These are phyloP conservation scores for Cydonia oblonga DNA, from an alignment of 331 rosid genomes.

Conservation along the genomic window DNA sequence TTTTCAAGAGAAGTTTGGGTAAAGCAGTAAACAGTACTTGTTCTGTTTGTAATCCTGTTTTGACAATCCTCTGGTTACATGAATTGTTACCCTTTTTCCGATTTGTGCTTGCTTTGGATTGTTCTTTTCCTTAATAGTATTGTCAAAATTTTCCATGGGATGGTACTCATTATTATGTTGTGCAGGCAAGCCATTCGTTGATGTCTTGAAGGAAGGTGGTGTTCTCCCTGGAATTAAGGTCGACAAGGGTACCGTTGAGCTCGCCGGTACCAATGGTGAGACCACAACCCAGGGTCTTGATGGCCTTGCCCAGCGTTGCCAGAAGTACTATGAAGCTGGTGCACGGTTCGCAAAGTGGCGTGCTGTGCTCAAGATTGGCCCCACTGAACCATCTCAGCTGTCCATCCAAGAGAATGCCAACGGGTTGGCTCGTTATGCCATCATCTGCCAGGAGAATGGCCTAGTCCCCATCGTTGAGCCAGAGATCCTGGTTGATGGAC, in stretches of 20 bases:
- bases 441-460: slow-evolving; percentile 82
- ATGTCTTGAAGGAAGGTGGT: slow-evolving; percentile 57
- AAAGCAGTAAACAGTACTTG: background rate
- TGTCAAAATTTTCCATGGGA: background rate
- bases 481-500: slow-evolving; percentile 79
- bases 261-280: slow-evolving; percentile 77
- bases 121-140: background rate
- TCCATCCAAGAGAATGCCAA: slow-evolving; percentile 71
- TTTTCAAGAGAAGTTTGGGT: background rate
- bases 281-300: slow-evolving; percentile 96
- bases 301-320: slow-evolving; percentile 70
- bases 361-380: slow-evolving; percentile 84
- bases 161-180: background rate
- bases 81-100: background rate
- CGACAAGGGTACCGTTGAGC: slow-evolving; percentile 82
- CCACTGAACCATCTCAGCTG: slow-evolving; percentile 66
- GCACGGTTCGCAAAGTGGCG: slow-evolving; percentile 98
- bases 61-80: background rate
- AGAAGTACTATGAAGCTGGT: slow-evolving; percentile 80
- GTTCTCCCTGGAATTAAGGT: slow-evolving; percentile 90
- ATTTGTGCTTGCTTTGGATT: background rate
- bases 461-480: slow-evolving; percentile 92
- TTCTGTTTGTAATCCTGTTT: background rate
- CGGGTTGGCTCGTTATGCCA: slow-evolving; percentile 77
- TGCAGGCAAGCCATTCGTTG: slow-evolving; percentile 52